Percentiles rank a stretch among this genome's conserved stretches.
These are phyloP conservation scores for Lepiota subincarnata DNA, from an alignment of 768 basidiomycete genomes.

Conservation along the genomic window DNA sequence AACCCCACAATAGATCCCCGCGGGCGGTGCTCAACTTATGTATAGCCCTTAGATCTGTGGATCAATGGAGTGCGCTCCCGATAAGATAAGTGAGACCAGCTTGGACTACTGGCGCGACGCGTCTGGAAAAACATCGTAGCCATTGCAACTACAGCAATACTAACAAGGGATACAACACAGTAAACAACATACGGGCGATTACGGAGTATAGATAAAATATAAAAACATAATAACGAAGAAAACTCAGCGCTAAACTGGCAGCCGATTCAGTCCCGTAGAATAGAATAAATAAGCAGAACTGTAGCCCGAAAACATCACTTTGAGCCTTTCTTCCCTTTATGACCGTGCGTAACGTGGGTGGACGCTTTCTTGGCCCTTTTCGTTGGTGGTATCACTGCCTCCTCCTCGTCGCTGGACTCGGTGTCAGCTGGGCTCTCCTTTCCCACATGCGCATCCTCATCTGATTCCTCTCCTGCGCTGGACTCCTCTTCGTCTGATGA, in stretches of 20 bases:
- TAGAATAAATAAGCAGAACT: conserved; percentile 1
- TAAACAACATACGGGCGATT: neutral
- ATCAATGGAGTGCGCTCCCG: no score
- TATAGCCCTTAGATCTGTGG: no score
- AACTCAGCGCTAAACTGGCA: conserved; percentile 4
- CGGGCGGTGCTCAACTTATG: no score
- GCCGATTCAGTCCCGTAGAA: conserved; percentile 3
- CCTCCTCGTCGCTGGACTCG: conserved; percentile 28
- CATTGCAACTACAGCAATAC: conserved; percentile 11
- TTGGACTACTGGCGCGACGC: no score
- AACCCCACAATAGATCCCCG: no score
- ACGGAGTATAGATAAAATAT: conserved; percentile 19
- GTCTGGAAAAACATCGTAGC: neutral
- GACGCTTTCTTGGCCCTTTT: conserved; percentile 8
- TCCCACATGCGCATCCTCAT: conserved; percentile 30
- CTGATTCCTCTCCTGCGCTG: conserved; percentile 31
- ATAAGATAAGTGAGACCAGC: no score
- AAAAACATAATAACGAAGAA: conserved; percentile 17
- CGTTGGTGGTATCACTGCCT: conserved; percentile 18
- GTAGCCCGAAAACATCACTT: conserved; percentile 1
- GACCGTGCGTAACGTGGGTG: neutral
- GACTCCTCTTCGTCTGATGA: conserved; percentile 25
- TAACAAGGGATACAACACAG: conserved; percentile 9
- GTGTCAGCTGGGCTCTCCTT: conserved; percentile 20
- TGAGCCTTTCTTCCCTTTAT: conserved; percentile 8